These are phyloP conservation scores for Carex littledalei DNA, from an alignment of 176 grass and related monocot genomes.

Conservation along the genomic window DNA sequence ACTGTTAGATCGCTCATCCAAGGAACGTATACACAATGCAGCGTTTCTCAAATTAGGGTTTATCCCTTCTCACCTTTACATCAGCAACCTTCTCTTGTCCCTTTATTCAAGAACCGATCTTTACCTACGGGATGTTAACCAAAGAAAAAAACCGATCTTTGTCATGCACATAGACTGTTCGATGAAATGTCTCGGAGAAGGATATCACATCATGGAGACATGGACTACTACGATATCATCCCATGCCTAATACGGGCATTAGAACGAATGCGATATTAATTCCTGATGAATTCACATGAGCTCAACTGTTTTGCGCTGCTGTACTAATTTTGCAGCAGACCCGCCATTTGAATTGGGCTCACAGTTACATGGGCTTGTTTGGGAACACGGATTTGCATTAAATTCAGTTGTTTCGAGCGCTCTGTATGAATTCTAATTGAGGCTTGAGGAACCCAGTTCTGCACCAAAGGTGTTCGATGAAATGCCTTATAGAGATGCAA, in stretches of 20 bases:
- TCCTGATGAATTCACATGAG: conserved; percentile 49
- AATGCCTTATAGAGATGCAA: conserved; percentile 38
- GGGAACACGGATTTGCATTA: conserved; percentile 36
- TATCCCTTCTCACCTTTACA: neutral
- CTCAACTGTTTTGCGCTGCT: conserved; percentile 54
- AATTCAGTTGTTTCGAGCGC: conserved; percentile 53
- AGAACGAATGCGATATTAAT: neutral
- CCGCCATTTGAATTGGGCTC: conserved; percentile 18
- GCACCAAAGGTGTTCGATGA: conserved; percentile 47
- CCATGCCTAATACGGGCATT: neutral
- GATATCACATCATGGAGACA: conserved; percentile 20
- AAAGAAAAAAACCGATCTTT: neutral
- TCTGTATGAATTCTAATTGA: conserved; percentile 44
- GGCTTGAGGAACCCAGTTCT: neutral
- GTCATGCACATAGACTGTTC: conserved; percentile 25
- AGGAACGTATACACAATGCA: conserved; percentile 4
- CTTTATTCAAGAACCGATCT: neutral
- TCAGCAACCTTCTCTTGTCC: conserved; percentile 24
- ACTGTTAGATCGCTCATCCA: neutral
- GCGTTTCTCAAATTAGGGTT: conserved; percentile 15
- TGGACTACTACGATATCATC: conserved; percentile 29
- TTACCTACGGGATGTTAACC: no score
- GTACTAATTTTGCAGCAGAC: conserved; percentile 4
- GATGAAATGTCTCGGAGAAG: conserved; percentile 22
- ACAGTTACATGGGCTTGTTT: conserved; percentile 56